Evolutionary conservation across 331 rosid genomes (phyloP), one percentile per base, ranked within the genome.

Genomic region (Stylosanthes scabra): DNA sequence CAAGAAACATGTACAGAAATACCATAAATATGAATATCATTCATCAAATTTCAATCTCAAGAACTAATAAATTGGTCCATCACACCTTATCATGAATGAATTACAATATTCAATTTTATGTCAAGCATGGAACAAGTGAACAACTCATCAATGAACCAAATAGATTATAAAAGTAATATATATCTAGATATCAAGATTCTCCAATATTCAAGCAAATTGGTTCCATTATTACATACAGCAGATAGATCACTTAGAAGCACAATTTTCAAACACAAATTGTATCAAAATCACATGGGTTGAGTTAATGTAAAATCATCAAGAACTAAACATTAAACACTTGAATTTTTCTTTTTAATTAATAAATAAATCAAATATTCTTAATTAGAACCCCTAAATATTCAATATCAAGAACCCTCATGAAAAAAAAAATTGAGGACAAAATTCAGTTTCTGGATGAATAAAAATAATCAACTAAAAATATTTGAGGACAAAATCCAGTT

Each of bases 1-100:
- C 6, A 5, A 80, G 76, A 74, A 61, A 47, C 73, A 61, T 10
- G n/a, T n/a, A n/a, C n/a, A n/a, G n/a, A n/a, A n/a, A n/a, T n/a
- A n/a, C n/a, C n/a, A n/a, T 37, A 9, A 45, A 45, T 56, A n/a
- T 9, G 46, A 71, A 49, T 60, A 74, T 9, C 64, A 28, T 69
- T 6, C n/a, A n/a, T 54, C 34, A 16, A 11, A 41, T 45, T 66
- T 72, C 66, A 51, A 58, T 66, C 47, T 49, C 15, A 6, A 39
- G 27, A 64, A 60, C 46, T 45, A 49, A 34, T 66, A 8, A 61
- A 54, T 29, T 25, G 64, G 40, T 28, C 42, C 34, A 66, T 3
- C 50, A 50, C 57, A 16, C 2, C 28, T 14, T 16, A 12, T 59
- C 10, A 59, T 15, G 2, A 56, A 29, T 29, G 45, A 54, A 40